phyloP scores from a whole-genome alignment of 805 yeast species.

The Kazachstania viticola region DNA sequence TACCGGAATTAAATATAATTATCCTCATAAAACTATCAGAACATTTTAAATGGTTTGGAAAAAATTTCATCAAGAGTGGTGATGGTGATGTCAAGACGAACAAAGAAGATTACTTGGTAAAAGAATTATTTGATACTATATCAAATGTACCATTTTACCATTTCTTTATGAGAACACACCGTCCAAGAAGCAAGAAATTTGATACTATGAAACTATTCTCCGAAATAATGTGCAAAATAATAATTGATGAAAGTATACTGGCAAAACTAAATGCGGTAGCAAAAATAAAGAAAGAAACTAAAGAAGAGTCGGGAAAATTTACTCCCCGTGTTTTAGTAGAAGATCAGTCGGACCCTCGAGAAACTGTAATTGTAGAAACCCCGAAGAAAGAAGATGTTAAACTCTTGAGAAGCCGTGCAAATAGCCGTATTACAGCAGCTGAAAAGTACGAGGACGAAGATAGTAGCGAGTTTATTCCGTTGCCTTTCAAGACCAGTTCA shows the following conservation, averaged over 20 bases:
- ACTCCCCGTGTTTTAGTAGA: not conserved
- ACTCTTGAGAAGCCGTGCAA: not conserved
- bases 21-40: slow-evolving; percentile 3
- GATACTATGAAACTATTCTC: not conserved
- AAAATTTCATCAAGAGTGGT: no score
- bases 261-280: not conserved
- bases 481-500: slow-evolving; percentile 15
- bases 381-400: not conserved
- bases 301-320: not conserved
- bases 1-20: slow-evolving; percentile 4
- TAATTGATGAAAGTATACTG: no score
- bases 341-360: no score
- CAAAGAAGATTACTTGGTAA: not conserved
- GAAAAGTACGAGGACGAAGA: slow-evolving; percentile 2
- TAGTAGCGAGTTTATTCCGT: slow-evolving; percentile 14
- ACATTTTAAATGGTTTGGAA: slow-evolving; percentile 3
- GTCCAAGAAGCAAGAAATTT: not conserved
- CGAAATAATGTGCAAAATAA: not conserved
- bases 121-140: slow-evolving; percentile 1
- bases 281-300: not conserved
- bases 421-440: not conserved
- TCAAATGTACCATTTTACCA: slow-evolving; percentile 6
- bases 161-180: slow-evolving; percentile 5
- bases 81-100: not conserved
- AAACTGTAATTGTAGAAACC: no score